Evolutionary conservation across 768 basidiomycete species (phyloP).

Genomic region (Daedalea quercina): DNA sequence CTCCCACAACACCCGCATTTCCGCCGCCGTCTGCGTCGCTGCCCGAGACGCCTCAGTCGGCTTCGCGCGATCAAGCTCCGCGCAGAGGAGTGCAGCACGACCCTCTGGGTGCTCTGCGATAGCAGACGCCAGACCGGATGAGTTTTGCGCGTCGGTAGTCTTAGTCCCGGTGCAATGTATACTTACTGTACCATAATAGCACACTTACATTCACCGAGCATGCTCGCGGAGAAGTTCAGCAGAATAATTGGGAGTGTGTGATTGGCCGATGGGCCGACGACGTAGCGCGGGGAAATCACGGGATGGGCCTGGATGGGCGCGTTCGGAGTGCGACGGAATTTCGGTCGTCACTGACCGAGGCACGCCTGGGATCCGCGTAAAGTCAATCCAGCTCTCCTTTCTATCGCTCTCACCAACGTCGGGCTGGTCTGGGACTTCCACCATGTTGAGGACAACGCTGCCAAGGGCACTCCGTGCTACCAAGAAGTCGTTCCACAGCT

Average conservation of each 20-base stretch:
- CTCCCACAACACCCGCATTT: conserved; percentile 2
- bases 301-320: conserved; percentile 13
- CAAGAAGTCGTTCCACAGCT: conserved; percentile 59
- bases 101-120: conserved; percentile 23
- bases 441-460: conserved; percentile 64
- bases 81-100: conserved; percentile 16
- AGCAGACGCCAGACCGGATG: too few relatives aligned
- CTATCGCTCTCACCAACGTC: conserved; percentile 8
- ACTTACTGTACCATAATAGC: too few relatives aligned
- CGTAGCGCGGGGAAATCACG: conserved; percentile 12
- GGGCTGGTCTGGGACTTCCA: conserved; percentile 9
- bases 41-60: conserved; percentile 1
- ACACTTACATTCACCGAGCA: too few relatives aligned
- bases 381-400: conserved; percentile 2
- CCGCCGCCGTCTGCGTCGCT: conserved; percentile 1
- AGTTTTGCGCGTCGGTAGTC: too few relatives aligned
- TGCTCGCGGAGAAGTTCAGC: too few relatives aligned
- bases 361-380: conserved; percentile 1
- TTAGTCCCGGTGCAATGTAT: too few relatives aligned
- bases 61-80: conserved; percentile 15
- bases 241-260: not conserved
- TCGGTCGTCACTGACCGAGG: conserved; percentile 15
- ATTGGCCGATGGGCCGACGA: not conserved
- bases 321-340: conserved; percentile 18
- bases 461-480: conserved; percentile 43